Conservation (phyloP, 805 yeast species). For the Candida orba region DNA sequence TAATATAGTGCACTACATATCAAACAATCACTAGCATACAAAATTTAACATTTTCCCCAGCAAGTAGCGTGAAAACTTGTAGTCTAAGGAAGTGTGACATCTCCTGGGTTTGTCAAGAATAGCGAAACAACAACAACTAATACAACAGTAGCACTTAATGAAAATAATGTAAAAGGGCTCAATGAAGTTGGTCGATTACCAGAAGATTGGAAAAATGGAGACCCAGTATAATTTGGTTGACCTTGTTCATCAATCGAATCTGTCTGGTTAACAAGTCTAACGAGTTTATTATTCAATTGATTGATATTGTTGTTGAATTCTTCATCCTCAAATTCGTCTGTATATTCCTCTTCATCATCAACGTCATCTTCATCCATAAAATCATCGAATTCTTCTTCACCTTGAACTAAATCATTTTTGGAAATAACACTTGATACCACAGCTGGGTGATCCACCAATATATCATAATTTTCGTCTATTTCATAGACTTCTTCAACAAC, state of each 20-base stretch:
- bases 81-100: neutral
- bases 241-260: no score
- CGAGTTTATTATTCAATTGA: no score
- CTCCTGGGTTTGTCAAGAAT: neutral
- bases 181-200: conserved; percentile 1
- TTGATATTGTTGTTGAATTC: neutral
- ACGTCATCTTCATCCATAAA: neutral
- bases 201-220: neutral
- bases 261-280: no score
- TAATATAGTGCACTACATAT: no score
- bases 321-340: neutral
- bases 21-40: no score
- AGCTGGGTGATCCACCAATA: neutral
- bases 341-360: neutral
- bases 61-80: no score
- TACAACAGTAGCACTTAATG: neutral
- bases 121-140: neutral
- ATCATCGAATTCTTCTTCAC: no score
- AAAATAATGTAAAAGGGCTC: conserved; percentile 1
- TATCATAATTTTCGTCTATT: neutral
- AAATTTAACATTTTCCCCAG: no score
- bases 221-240: no score
- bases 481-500: conserved; percentile 5
- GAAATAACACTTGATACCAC: no score
- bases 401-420: no score